These are phyloP conservation scores for Kwoniella pini DNA, from an alignment of 768 basidiomycete species.

Conservation along the genomic window DNA sequence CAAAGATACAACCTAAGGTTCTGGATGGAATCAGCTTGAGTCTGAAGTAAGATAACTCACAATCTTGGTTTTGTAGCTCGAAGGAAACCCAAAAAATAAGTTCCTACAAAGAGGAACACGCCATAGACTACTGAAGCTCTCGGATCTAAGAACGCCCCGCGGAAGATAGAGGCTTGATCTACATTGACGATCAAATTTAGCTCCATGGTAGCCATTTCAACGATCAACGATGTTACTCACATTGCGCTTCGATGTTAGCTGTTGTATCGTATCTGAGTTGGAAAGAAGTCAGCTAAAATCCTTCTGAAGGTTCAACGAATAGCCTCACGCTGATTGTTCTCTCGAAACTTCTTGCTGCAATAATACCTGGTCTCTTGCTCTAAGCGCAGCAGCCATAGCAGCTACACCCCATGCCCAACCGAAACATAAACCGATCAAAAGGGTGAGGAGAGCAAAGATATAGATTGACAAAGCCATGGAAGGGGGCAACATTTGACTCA, in stretches of 20 bases:
- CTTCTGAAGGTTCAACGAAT: not conserved
- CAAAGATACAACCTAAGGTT: slow-evolving; percentile 59
- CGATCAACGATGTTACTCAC: slow-evolving; percentile 31
- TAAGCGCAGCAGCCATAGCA: slow-evolving; percentile 61
- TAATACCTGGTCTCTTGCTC: slow-evolving; percentile 50
- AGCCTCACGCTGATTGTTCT: slow-evolving; percentile 29
- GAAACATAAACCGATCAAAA: slow-evolving; percentile 59
- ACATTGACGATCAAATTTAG: not conserved
- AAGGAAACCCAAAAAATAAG: slow-evolving; percentile 58
- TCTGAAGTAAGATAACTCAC: slow-evolving; percentile 19
- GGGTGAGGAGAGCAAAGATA: slow-evolving; percentile 58
- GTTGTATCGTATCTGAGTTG: slow-evolving; percentile 28
- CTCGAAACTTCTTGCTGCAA: slow-evolving; percentile 29
- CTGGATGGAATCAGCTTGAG: slow-evolving; percentile 11
- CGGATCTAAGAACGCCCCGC: slow-evolving; percentile 61
- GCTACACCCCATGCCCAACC: slow-evolving; percentile 65
- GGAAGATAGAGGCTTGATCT: slow-evolving; percentile 58
- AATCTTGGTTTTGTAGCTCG: slow-evolving; percentile 60
- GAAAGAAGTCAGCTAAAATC: not conserved
- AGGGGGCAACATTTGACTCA: slow-evolving; percentile 58
- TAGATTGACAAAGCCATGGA: slow-evolving; percentile 60
- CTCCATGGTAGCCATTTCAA: slow-evolving; percentile 14
- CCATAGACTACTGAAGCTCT: slow-evolving; percentile 60
- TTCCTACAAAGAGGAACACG: slow-evolving; percentile 59
- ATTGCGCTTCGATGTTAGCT: slow-evolving; percentile 47